A percentile compares a stretch with the other conserved stretches of the same genome.
Conservation (phyloP, 441 rosid species). For the Populus hybrid region DNA sequence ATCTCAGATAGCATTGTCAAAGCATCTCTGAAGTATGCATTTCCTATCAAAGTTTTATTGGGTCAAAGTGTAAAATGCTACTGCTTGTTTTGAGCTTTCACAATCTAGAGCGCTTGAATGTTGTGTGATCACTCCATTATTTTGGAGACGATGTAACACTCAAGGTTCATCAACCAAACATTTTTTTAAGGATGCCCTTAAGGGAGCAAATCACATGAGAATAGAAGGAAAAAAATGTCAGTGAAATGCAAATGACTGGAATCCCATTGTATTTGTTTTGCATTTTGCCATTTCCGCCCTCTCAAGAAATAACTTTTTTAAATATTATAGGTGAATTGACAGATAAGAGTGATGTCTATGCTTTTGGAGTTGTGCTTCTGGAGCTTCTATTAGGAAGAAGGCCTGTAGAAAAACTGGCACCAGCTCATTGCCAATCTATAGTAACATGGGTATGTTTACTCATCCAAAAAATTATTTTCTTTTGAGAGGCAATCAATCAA, state of each 20-base stretch:
- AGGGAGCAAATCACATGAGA: not conserved
- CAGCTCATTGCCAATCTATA: too few species aligned
- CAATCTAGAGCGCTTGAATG: not conserved
- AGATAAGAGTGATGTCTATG: conserved; percentile 97
- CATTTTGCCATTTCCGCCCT: not conserved
- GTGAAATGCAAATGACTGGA: not conserved
- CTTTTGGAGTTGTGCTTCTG: too few species aligned
- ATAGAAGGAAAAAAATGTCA: not conserved
- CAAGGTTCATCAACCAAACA: not conserved
- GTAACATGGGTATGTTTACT: too few species aligned
- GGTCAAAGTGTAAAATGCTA: not conserved
- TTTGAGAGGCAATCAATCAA: too few species aligned
- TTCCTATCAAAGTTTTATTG: not conserved
- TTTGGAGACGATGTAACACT: not conserved
- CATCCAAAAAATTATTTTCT: too few species aligned
- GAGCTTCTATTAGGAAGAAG: too few species aligned
- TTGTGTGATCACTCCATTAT: not conserved
- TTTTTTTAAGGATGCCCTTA: not conserved
- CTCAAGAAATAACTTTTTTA: not conserved
- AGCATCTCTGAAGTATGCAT: not conserved
- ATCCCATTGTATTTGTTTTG: not conserved
- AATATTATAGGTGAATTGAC: conserved; percentile 64
- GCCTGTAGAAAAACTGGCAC: too few species aligned
- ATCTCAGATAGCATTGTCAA: not conserved
- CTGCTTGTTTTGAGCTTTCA: not conserved